These are phyloP conservation scores for Geopyxis carbonaria DNA, from an alignment of 495 filamentous ascomycete species.

Conservation along the genomic window DNA sequence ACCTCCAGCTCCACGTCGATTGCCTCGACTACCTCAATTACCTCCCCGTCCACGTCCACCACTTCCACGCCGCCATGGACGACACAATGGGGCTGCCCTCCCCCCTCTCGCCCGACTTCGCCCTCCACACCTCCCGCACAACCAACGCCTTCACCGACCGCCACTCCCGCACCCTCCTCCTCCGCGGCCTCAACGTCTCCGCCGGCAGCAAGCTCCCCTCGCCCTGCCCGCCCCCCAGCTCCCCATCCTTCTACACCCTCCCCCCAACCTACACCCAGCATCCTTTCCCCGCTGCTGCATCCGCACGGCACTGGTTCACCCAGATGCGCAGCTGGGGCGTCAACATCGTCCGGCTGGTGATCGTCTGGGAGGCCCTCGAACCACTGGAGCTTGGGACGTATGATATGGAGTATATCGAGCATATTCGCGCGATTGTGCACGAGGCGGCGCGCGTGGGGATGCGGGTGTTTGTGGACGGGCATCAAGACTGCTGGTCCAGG, in stretches of 20 bases:
- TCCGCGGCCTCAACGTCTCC: slow-evolving; percentile 49
- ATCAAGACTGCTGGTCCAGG: slow-evolving; percentile 67
- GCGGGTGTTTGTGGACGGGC: slow-evolving; percentile 59
- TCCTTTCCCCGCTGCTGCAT: slow-evolving; percentile 42
- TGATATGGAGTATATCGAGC: slow-evolving; percentile 53
- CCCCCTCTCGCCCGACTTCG: no score
- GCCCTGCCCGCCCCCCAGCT: slow-evolving; percentile 22
- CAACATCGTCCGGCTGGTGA: slow-evolving; percentile 53
- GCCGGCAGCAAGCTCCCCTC: slow-evolving; percentile 41
- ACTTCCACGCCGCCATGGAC: no score
- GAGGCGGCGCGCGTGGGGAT: slow-evolving; percentile 52
- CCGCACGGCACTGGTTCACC: slow-evolving; percentile 46
- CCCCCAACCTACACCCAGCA: slow-evolving; percentile 44
- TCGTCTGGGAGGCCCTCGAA: slow-evolving; percentile 65
- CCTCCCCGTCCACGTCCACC: no score
- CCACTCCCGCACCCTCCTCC: slow-evolving; percentile 38
- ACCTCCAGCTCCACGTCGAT: no score
- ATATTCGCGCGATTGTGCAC: slow-evolving; percentile 45
- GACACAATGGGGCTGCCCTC: no score
- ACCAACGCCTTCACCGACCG: slow-evolving; percentile 27
- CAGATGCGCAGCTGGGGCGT: slow-evolving; percentile 51
- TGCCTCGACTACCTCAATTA: no score
- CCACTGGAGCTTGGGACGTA: slow-evolving; percentile 34
- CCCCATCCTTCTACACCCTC: slow-evolving; percentile 41
- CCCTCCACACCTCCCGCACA: slow-evolving; percentile 9